Conservation (phyloP, 441 rosid genomes). For the Brassica hybrid region DNA sequence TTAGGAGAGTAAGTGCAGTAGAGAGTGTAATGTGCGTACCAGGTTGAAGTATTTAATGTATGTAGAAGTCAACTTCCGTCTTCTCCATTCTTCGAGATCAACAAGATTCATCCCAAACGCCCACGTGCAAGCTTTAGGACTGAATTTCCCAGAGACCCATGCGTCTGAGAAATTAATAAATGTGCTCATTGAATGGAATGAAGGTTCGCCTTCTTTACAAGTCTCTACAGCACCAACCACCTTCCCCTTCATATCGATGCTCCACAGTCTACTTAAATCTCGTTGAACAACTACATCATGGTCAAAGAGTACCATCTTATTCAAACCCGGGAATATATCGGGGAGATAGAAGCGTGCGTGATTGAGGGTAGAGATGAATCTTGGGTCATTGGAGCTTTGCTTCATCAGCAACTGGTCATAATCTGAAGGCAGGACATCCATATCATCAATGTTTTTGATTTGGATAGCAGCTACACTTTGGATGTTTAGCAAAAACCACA, state of each 20-base stretch:
- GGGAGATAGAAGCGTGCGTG: conserved; percentile 92
- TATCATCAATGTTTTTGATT: conserved; percentile 69
- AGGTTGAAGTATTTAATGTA: conserved; percentile 64
- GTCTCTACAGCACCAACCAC: conserved; percentile 91
- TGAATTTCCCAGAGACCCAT: conserved; percentile 62
- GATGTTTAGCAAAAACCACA: conserved; percentile 89
- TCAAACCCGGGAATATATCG: conserved; percentile 70
- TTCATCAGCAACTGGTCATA: conserved; percentile 57
- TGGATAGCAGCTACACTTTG: conserved; percentile 69
- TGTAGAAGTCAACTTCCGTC: conserved; percentile 63
- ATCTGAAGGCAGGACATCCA: conserved; percentile 58
- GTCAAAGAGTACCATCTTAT: conserved; percentile 80
- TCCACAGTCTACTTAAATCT: conserved; percentile 77
- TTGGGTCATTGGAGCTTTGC: conserved; percentile 65
- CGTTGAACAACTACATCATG: conserved; percentile 86
- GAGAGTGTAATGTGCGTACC: conserved; percentile 53
- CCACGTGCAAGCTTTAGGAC: conserved; percentile 80
- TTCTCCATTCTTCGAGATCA: conserved; percentile 83
- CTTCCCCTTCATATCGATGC: conserved; percentile 74
- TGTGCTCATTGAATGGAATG: conserved; percentile 67
- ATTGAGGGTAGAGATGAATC: conserved; percentile 74
- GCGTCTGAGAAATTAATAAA: conserved; percentile 77
- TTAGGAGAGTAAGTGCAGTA: conserved; percentile 18
- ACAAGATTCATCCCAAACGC: conserved; percentile 93
- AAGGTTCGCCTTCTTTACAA: conserved; percentile 63